Base-by-base conservation (phyloP, 2,329 filamentous ascomycete species). In the Aureobasidium sp. region DNA sequence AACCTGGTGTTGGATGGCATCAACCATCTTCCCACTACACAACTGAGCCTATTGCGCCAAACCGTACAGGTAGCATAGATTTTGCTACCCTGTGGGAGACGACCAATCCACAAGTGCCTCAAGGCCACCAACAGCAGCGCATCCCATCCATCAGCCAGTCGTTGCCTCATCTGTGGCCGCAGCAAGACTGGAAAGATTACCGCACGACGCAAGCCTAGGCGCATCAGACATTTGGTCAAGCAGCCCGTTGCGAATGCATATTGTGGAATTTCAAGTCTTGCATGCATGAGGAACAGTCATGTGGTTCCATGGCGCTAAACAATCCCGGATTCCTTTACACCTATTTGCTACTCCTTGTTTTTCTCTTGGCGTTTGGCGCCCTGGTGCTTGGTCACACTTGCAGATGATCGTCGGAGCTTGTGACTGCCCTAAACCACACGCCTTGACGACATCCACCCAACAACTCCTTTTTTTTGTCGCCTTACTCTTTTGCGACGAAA, bases 1-100 rank as follows among this genome's bases (percentile, higher is more conserved):
- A 64, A 39, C 27, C 39, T 64, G 66, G 60, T 67, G 67, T 45
- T 68, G 69, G 50, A 21, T 73, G 71, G 71, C 70, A 71, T 59
- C 68, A 70, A 61, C 67, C 71, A 45, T 66, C 70, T n/a, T 29
- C 66, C 47, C 66, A 70, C 62, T 73, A 73, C 65, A 65, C 68
- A 21, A 67, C 68, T 42, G 71, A 72, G 47, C 67, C 71, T 44
- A 65, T 65, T 36, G 62, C 65, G 32, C 59, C 62, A 25, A 61
- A 67, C 36, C 67, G 69, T 47, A 42, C 39, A 6, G 63, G 61
- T 32, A 67, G 69, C 41, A 68, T 67, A 64, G 69, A 70, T 59
- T 71, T 71, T 50, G 62, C 58, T 29, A 44, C 53, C 3, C 58
- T 59, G 50, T 53, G 61, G 39, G 60, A 63, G 16, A 59, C 57